Conservation (phyloP, 2,329 filamentous ascomycete genomes). For the Calonectria fujianensis region DNA sequence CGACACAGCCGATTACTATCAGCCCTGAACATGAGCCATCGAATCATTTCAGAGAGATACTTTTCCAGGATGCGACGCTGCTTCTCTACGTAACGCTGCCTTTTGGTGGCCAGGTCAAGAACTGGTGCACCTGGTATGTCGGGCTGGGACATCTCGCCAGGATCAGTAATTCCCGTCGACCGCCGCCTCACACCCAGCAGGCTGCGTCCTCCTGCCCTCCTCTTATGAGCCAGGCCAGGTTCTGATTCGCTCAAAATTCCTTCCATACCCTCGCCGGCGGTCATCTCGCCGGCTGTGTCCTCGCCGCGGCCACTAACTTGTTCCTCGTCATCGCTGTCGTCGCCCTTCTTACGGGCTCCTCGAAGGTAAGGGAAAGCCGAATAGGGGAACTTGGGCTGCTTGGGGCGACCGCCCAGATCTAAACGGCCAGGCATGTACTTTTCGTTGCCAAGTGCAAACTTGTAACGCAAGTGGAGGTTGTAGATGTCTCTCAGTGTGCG, state of each 20-base stretch:
- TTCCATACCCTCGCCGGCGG: slow-evolving; percentile 78
- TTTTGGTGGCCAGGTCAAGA: slow-evolving; percentile 66
- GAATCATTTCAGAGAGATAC: slow-evolving; percentile 94
- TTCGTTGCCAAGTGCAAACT: slow-evolving; percentile 88
- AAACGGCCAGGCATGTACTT: slow-evolving; percentile 83
- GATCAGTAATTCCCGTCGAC: slow-evolving; percentile 70
- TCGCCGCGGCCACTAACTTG: slow-evolving; percentile 62
- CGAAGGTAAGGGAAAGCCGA: slow-evolving; percentile 93
- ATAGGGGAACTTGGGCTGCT: slow-evolving; percentile 92
- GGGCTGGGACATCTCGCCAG: slow-evolving; percentile 65
- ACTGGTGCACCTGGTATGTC: slow-evolving; percentile 68
- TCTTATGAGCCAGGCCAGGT: slow-evolving; percentile 60
- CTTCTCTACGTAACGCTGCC: slow-evolving; percentile 82
- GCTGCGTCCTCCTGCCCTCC: slow-evolving; percentile 71
- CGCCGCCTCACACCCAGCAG: slow-evolving; percentile 73
- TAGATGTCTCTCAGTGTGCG: slow-evolving; percentile 92
- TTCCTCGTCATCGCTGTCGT: slow-evolving; percentile 86
- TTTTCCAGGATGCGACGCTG: slow-evolving; percentile 91
- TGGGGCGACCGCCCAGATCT: slow-evolving; percentile 80
- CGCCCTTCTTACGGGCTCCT: slow-evolving; percentile 85
- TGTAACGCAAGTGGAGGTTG: slow-evolving; percentile 95
- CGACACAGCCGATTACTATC: slow-evolving; percentile 97
- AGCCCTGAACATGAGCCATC: slow-evolving; percentile 96
- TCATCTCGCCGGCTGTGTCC: slow-evolving; percentile 71
- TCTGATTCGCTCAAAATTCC: slow-evolving; percentile 61